phyloP scores from a whole-genome alignment of 371 early-diverging fungal genomes.

The Mortierella sp. region DNA sequence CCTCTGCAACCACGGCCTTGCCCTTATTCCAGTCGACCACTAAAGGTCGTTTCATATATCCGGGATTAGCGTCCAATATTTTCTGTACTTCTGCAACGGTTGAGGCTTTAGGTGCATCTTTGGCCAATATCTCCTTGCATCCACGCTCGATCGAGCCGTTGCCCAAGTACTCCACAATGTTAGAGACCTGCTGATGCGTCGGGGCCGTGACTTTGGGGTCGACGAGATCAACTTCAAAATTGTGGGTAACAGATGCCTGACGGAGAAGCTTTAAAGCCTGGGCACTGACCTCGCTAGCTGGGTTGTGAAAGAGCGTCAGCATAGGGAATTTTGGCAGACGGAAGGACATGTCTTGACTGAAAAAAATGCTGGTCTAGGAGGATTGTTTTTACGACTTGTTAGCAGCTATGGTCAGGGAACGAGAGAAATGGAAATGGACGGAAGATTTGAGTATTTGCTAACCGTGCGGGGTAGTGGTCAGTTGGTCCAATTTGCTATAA shows the following conservation, averaged over 20 bases:
- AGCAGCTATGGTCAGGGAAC: too few species aligned
- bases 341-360: slow-evolving; percentile 59
- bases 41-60: slow-evolving; percentile 30
- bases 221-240: slow-evolving; percentile 56
- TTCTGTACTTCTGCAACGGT: slow-evolving; percentile 47
- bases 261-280: slow-evolving; percentile 54
- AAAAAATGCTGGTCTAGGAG: too few species aligned
- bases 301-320: slow-evolving; percentile 59
- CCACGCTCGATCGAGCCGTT: slow-evolving; percentile 26
- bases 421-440: too few species aligned
- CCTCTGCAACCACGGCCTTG: slow-evolving; percentile 43
- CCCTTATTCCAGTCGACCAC: slow-evolving; percentile 53
- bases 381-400: too few species aligned
- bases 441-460: too few species aligned
- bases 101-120: slow-evolving; percentile 34
- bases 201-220: slow-evolving; percentile 34
- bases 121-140: slow-evolving; percentile 17
- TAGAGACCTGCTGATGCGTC: slow-evolving; percentile 48
- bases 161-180: slow-evolving; percentile 39
- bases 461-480: too few species aligned
- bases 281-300: slow-evolving; percentile 33
- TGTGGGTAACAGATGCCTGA: slow-evolving; percentile 39
- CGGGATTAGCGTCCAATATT: slow-evolving; percentile 43
- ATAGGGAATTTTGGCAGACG: slow-evolving; percentile 60
- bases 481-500: too few species aligned